Conservation (phyloP, 2,329 filamentous ascomycete genomes). For the Coniochaeta prunicola region DNA sequence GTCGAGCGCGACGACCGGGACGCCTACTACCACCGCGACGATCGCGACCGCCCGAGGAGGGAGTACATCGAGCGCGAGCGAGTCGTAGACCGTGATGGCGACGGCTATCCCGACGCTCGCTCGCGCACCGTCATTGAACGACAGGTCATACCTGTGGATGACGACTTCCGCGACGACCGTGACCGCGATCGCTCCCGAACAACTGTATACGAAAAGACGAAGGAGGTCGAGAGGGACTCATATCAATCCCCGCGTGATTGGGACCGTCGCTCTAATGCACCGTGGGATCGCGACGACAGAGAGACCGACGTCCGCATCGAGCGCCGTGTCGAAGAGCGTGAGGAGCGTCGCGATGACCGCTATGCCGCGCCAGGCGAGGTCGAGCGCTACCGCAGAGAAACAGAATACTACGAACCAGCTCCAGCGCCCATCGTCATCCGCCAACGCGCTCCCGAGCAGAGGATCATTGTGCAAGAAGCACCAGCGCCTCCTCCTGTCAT, state of each 20-base stretch:
- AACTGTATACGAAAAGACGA: slow-evolving; percentile 35
- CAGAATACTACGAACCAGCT: slow-evolving; percentile 52
- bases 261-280: slow-evolving; percentile 23
- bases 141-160: slow-evolving; percentile 23
- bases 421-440: slow-evolving; percentile 49
- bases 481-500: slow-evolving; percentile 38
- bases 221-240: slow-evolving; percentile 30
- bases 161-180: slow-evolving; percentile 24
- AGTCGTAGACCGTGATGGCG: slow-evolving; percentile 7
- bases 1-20: slow-evolving; percentile 20
- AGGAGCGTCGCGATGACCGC: slow-evolving; percentile 34
- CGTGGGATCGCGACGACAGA: slow-evolving; percentile 25
- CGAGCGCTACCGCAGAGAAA: slow-evolving; percentile 54
- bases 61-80: slow-evolving; percentile 6
- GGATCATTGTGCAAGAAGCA: slow-evolving; percentile 54
- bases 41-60: slow-evolving; percentile 8
- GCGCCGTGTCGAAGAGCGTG: slow-evolving; percentile 42
- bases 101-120: slow-evolving; percentile 5
- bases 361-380: slow-evolving; percentile 30
- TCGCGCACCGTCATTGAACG: slow-evolving; percentile 22
- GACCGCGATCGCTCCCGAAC: slow-evolving; percentile 23
- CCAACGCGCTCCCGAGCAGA: slow-evolving; percentile 47
- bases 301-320: slow-evolving; percentile 42
- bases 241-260: slow-evolving; percentile 19
- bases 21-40: slow-evolving; percentile 12